Conservation (phyloP, 2,329 filamentous ascomycete species). For the Trichothecium roseum region DNA sequence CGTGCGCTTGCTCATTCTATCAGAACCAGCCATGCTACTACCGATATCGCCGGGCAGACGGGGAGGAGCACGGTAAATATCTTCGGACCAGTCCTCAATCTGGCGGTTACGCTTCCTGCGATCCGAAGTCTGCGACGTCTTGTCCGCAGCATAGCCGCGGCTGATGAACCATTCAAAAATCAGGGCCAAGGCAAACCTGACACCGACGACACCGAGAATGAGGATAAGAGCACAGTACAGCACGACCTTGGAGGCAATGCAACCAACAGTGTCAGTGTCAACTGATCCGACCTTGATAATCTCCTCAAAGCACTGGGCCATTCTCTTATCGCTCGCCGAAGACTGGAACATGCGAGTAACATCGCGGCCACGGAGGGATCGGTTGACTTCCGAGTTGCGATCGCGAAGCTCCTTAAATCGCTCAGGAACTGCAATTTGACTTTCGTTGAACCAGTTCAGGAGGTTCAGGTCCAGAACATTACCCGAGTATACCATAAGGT, state of each 20-base stretch:
- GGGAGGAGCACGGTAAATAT: constrained; percentile 87
- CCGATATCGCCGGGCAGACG: constrained; percentile 67
- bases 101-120: constrained; percentile 79
- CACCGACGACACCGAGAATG: constrained; percentile 78
- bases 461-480: constrained; percentile 86
- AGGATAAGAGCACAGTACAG: constrained; percentile 87
- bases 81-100: constrained; percentile 96
- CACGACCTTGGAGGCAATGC: constrained; percentile 94
- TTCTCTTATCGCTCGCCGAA: constrained; percentile 58
- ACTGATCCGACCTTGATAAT: constrained; percentile 94
- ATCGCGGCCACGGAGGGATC: constrained; percentile 68
- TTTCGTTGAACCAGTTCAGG: constrained; percentile 79
- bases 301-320: constrained; percentile 80
- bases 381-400: constrained; percentile 47
- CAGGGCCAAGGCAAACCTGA: constrained; percentile 81
- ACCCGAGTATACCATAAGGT: constrained; percentile 88
- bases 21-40: constrained; percentile 52
- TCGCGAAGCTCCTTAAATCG: constrained; percentile 73
- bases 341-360: constrained; percentile 82
- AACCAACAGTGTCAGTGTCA: constrained; percentile 92
- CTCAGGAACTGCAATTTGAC: constrained; percentile 63
- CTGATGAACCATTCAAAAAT: constrained; percentile 96
- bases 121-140: constrained; percentile 73
- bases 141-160: constrained; percentile 71
- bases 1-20: constrained; percentile 67